Percentiles rank a stretch among this genome's conserved stretches.
Conservation (phyloP, 257 asterid genomes). For the Scutellaria galericulata region DNA sequence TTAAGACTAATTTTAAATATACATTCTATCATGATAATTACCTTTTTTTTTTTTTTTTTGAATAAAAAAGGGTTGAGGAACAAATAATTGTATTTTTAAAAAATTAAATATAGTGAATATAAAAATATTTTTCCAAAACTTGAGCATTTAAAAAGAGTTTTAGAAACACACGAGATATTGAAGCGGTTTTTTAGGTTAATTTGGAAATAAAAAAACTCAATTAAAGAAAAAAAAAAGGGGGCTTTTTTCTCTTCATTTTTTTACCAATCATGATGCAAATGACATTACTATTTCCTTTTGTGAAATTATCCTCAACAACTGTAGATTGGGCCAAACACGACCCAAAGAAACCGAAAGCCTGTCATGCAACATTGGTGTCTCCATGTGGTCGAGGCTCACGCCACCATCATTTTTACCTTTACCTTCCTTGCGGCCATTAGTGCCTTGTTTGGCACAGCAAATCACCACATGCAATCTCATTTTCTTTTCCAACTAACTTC, state of each 20-base stretch:
- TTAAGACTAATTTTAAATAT: no score
- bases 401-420: constrained; percentile 39
- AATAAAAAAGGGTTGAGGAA: no score
- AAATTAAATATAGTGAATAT: no score
- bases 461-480: neutral
- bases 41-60: no score
- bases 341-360: constrained; percentile 21
- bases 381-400: constrained; percentile 37
- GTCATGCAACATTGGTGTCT: constrained; percentile 27
- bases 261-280: constrained; percentile 10
- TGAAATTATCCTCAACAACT: neutral
- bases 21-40: no score
- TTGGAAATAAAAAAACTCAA: no score
- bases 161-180: no score
- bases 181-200: no score
- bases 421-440: constrained; percentile 7
- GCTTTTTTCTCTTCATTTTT: neutral
- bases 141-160: no score
- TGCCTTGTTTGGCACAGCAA: constrained; percentile 30
- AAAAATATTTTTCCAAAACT: no score
- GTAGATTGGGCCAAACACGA: constrained; percentile 32
- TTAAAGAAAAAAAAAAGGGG: no score
- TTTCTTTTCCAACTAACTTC: neutral
- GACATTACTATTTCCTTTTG: neutral
- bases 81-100: no score